Conservation (phyloP, 371 early-diverging fungal species). For the Quaeritorhiza haematococci region DNA sequence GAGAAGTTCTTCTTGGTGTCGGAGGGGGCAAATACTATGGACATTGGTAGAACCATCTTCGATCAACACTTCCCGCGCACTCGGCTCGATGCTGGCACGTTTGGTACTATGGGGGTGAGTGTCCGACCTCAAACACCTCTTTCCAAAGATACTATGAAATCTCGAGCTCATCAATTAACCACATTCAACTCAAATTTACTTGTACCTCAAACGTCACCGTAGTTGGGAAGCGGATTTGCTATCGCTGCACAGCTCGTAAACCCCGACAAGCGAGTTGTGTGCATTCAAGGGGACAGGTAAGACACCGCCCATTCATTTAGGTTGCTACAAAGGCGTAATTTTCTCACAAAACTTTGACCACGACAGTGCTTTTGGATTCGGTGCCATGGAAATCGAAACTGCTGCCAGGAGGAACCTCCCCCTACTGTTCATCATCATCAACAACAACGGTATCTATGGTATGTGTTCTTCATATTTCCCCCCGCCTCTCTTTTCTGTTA, state of each 20-base stretch:
- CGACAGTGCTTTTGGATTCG: slow-evolving; percentile 63
- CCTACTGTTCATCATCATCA: slow-evolving; percentile 66
- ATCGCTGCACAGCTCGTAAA: slow-evolving; percentile 66
- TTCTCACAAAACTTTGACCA: not conserved
- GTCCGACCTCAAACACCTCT: not conserved
- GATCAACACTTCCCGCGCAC: slow-evolving; percentile 60
- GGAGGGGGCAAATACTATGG: slow-evolving; percentile 85
- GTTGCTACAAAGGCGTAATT: not conserved
- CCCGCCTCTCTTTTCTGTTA: too few species aligned
- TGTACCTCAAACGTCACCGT: slow-evolving; percentile 78
- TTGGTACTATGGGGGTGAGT: slow-evolving; percentile 72
- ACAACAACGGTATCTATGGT: slow-evolving; percentile 80
- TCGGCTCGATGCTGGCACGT: slow-evolving; percentile 72
- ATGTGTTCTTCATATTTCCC: too few species aligned
- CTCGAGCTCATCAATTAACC: not conserved
- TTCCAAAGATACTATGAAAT: too few species aligned
- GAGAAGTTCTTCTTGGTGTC: slow-evolving; percentile 55
- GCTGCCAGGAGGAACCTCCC: slow-evolving; percentile 62
- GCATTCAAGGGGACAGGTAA: slow-evolving; percentile 77
- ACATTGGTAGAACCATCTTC: slow-evolving; percentile 70
- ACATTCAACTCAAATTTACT: not conserved
- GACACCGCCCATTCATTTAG: slow-evolving; percentile 39
- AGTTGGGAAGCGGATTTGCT: slow-evolving; percentile 72
- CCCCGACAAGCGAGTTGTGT: slow-evolving; percentile 51
- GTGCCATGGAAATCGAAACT: slow-evolving; percentile 79